These are phyloP conservation scores for Ceriops tagal DNA, from an alignment of 345 rosid genomes.

Conservation along the genomic window DNA sequence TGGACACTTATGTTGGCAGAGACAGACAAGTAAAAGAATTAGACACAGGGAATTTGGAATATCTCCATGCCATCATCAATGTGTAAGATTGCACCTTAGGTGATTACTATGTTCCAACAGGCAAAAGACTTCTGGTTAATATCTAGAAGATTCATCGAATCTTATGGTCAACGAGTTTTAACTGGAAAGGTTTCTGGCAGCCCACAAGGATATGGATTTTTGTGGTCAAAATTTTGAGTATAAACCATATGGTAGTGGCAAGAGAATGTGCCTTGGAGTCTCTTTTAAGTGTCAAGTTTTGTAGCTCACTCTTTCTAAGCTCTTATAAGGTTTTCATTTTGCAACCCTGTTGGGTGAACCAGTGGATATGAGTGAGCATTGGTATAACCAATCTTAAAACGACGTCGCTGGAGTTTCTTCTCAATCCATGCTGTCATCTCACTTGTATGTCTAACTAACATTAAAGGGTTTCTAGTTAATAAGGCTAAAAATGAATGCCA, in stretches of 20 bases:
- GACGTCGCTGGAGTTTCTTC: no score
- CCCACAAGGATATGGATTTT: conserved; percentile 1
- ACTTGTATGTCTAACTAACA: no score
- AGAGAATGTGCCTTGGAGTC: conserved; percentile 9
- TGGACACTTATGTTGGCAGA: conserved; percentile 43
- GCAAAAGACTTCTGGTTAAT: conserved; percentile 50
- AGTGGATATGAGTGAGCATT: no score
- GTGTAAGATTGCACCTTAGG: conserved; percentile 43
- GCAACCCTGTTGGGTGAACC: no score
- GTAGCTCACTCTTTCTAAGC: conserved; percentile 1
- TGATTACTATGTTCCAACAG: conserved; percentile 42
- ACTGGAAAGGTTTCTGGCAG: conserved; percentile 7
- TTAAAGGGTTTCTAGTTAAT: background rate
- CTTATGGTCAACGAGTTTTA: background rate
- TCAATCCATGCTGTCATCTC: no score
- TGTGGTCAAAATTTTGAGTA: conserved; percentile 9
- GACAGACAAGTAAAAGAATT: conserved; percentile 48
- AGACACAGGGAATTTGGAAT: conserved; percentile 41
- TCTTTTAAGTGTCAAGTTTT: conserved; percentile 5
- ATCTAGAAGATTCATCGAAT: conserved; percentile 49
- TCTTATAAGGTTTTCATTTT: no score
- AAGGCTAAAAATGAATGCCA: no score
- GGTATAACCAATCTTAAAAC: no score
- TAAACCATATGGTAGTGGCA: conserved; percentile 6
- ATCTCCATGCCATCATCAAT: conserved; percentile 56